Evolutionary conservation across 768 basidiomycete species (phyloP).

Genomic region (Naganishia randhawae): DNA sequence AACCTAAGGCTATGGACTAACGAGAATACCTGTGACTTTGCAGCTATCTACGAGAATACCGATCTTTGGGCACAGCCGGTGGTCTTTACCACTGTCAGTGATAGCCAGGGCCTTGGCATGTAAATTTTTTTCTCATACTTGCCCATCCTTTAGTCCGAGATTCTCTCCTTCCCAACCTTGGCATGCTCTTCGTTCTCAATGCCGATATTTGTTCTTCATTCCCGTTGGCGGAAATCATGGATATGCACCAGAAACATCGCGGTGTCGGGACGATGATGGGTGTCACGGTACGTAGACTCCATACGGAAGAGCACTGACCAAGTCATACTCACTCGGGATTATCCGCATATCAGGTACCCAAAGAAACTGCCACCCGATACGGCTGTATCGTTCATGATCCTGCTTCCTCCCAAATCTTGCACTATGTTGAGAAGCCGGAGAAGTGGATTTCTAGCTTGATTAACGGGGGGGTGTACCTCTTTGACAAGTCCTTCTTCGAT

Average conservation of each 20-base stretch:
- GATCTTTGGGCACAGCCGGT: slow-evolving; percentile 53
- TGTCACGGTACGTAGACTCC: slow-evolving; percentile 47
- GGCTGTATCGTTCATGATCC: slow-evolving; percentile 54
- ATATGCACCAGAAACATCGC: slow-evolving; percentile 51
- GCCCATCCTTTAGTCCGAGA: slow-evolving; percentile 50
- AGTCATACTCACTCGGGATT: not conserved
- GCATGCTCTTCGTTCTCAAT: slow-evolving; percentile 54
- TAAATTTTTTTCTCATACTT: slow-evolving; percentile 8
- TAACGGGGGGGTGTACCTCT: slow-evolving; percentile 53
- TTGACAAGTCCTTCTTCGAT: slow-evolving; percentile 53
- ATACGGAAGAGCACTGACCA: not conserved
- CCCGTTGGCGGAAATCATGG: slow-evolving; percentile 49
- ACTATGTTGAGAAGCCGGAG: slow-evolving; percentile 55
- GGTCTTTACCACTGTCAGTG: slow-evolving; percentile 50
- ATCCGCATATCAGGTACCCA: slow-evolving; percentile 41
- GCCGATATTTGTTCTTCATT: slow-evolving; percentile 54
- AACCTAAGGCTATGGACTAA: not conserved
- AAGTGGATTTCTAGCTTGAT: slow-evolving; percentile 53
- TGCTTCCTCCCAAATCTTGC: slow-evolving; percentile 45
- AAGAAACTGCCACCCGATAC: slow-evolving; percentile 51
- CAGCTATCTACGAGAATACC: slow-evolving; percentile 54
- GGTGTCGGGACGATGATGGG: slow-evolving; percentile 54
- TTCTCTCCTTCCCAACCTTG: slow-evolving; percentile 51
- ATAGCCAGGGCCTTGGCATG: not conserved
- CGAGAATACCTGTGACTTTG: not conserved